These are phyloP conservation scores for Pseudoneurospora amorphoporcata DNA, from an alignment of 495 filamentous ascomycete species.

Conservation along the genomic window DNA sequence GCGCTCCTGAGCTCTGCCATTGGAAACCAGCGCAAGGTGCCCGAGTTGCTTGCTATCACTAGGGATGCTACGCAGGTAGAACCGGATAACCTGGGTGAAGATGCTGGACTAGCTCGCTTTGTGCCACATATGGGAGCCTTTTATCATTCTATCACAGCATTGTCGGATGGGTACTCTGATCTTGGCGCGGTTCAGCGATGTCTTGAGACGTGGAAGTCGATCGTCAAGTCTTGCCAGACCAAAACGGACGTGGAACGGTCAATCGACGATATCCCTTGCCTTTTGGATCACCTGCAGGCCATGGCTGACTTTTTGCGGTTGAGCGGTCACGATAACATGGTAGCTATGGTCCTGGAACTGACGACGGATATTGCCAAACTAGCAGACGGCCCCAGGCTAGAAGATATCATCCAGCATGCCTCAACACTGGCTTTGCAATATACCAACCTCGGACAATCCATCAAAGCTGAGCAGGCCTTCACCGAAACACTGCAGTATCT, in stretches of 20 bases:
- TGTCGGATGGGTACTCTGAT: conserved; percentile 42
- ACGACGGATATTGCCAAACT: conserved; percentile 43
- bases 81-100: conserved; percentile 32
- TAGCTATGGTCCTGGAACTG: conserved; percentile 38
- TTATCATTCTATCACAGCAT: conserved; percentile 39
- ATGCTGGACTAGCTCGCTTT: conserved; percentile 44
- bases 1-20: conserved; percentile 27
- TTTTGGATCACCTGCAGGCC: conserved; percentile 52
- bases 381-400: conserved; percentile 37
- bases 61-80: conserved; percentile 29
- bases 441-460: conserved; percentile 64
- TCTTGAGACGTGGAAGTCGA: conserved; percentile 41
- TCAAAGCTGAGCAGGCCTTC: conserved; percentile 58
- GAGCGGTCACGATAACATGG: conserved; percentile 45
- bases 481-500: conserved; percentile 41
- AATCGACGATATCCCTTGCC: conserved; percentile 53
- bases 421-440: conserved; percentile 59
- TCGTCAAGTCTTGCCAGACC: conserved; percentile 38
- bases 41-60: conserved; percentile 23
- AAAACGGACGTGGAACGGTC: conserved; percentile 39
- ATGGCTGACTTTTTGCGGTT: conserved; percentile 71
- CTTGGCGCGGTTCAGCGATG: conserved; percentile 37
- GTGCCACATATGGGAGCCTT: conserved; percentile 49
- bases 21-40: conserved; percentile 19
- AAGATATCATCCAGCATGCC: conserved; percentile 49